These are phyloP conservation scores for Quercus lobata DNA, from an alignment of 331 rosid species.

Conservation along the genomic window DNA sequence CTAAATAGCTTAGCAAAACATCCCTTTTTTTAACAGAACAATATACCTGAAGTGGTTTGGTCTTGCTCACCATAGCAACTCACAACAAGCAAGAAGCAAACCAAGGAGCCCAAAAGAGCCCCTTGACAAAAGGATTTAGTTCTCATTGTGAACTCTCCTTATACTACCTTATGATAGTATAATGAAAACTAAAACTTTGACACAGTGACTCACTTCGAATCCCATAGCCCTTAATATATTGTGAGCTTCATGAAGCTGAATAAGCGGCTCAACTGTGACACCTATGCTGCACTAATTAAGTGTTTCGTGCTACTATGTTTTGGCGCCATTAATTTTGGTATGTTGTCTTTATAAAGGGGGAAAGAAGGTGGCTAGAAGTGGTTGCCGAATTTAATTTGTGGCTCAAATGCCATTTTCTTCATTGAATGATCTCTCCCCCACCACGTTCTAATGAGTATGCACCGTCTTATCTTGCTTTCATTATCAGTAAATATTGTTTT, in stretches of 20 bases:
- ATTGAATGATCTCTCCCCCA: conserved; percentile 26
- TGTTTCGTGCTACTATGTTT: not conserved
- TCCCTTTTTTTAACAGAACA: not conserved
- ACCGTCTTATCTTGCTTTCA: no score
- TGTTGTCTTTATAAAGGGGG: no score
- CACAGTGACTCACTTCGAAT: not conserved
- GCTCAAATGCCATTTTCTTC: conserved; percentile 10
- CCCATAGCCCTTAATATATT: not conserved
- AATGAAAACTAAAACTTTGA: no score
- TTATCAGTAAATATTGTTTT: no score
- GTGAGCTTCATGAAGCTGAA: not conserved
- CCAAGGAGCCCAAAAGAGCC: conserved; percentile 25
- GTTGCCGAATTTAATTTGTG: conserved; percentile 29
- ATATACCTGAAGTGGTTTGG: conserved; percentile 22
- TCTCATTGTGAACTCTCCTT: conserved; percentile 18
- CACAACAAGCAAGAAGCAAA: conserved; percentile 22
- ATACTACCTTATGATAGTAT: not conserved
- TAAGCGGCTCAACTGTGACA: not conserved
- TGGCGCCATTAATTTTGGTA: conserved; percentile 1
- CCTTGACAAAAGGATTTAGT: not conserved
- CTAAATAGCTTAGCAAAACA: no score
- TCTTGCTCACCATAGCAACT: conserved; percentile 11
- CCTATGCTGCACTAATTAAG: not conserved
- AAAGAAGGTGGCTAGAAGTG: not conserved
- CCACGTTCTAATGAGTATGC: not conserved